Conservation (phyloP, 1,284 basidiomycete genomes). For the Quambalaria eucalypti region DNA sequence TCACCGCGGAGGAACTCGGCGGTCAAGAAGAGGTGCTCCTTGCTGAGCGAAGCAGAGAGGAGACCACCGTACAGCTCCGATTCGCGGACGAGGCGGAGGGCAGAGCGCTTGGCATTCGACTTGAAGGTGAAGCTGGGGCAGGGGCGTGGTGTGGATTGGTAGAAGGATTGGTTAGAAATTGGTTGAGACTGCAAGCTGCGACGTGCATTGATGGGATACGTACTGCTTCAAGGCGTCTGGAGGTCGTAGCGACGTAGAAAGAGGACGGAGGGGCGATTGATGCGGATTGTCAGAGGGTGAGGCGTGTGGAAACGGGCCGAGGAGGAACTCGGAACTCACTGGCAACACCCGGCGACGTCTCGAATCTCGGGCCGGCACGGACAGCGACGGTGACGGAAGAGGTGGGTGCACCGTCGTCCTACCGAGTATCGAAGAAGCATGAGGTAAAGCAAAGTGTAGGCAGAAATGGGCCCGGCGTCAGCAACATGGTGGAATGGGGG, state of each 20-base stretch:
- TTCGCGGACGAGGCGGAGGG: conserved; percentile 82
- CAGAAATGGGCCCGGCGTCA: too few relatives aligned
- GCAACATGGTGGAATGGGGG: background rate
- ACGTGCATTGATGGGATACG: background rate
- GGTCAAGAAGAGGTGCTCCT: conserved; percentile 84
- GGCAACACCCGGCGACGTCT: conserved; percentile 33
- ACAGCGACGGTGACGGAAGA: conserved; percentile 39
- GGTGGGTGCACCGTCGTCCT: conserved; percentile 33
- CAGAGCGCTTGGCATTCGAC: conserved; percentile 57
- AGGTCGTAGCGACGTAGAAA: too few relatives aligned
- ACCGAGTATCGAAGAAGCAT: background rate
- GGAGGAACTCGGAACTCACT: conserved; percentile 10
- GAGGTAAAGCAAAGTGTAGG: background rate
- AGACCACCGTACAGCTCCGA: conserved; percentile 90
- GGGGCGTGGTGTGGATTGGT: background rate
- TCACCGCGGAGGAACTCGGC: conserved; percentile 92
- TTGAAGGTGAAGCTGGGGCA: conserved; percentile 33
- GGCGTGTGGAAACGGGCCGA: background rate
- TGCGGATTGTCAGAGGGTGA: too few relatives aligned
- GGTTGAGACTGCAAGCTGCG: background rate
- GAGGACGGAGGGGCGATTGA: background rate
- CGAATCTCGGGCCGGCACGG: conserved; percentile 37
- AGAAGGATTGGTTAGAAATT: background rate
- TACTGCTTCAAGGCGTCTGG: conserved; percentile 25
- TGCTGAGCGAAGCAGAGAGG: conserved; percentile 70